phyloP scores from a whole-genome alignment of 352 stramenopile genomes.

The Phytopythium aichiense region DNA sequence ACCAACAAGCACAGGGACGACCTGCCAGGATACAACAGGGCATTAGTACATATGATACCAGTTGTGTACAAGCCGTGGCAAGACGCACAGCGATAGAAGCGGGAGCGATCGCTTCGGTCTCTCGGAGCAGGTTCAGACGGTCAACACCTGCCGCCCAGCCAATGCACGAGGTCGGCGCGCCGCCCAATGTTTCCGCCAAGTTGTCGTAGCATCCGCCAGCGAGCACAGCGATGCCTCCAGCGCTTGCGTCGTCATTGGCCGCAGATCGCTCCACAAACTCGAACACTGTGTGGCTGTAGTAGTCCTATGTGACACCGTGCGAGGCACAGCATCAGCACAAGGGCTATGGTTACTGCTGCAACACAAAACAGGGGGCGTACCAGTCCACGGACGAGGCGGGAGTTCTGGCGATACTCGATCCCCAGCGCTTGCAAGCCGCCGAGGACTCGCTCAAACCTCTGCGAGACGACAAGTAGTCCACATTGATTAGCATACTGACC shows the following conservation, averaged over 20 bases:
- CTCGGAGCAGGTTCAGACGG: slow-evolving; percentile 58
- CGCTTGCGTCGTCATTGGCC: slow-evolving; percentile 11
- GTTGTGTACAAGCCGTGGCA: neutral
- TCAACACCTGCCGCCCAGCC: slow-evolving; percentile 87
- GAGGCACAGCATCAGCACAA: neutral
- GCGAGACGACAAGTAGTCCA: neutral
- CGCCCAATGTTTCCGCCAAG: slow-evolving; percentile 62
- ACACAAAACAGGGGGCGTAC: slow-evolving; percentile 21
- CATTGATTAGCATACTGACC: neutral
- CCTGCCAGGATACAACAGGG: slow-evolving; percentile 15
- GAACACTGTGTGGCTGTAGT: slow-evolving; percentile 89
- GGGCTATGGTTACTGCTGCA: neutral
- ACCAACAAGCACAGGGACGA: slow-evolving; percentile 58
- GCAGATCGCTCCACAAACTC: slow-evolving; percentile 70
- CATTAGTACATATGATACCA: neutral
- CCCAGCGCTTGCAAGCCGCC: slow-evolving; percentile 53
- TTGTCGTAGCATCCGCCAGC: slow-evolving; percentile 84
- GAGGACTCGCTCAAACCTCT: slow-evolving; percentile 73
- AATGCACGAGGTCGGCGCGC: slow-evolving; percentile 56
- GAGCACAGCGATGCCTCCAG: slow-evolving; percentile 68
- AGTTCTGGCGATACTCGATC: slow-evolving; percentile 59
- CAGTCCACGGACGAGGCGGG: slow-evolving; percentile 75
- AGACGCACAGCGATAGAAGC: slow-evolving; percentile 49
- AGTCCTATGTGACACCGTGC: slow-evolving; percentile 46
- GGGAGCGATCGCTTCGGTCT: slow-evolving; percentile 13